Percentiles rank a stretch among this genome's conserved stretches.
Conservation (phyloP, 2,329 filamentous ascomycete species). For the Myotisia sp. region DNA sequence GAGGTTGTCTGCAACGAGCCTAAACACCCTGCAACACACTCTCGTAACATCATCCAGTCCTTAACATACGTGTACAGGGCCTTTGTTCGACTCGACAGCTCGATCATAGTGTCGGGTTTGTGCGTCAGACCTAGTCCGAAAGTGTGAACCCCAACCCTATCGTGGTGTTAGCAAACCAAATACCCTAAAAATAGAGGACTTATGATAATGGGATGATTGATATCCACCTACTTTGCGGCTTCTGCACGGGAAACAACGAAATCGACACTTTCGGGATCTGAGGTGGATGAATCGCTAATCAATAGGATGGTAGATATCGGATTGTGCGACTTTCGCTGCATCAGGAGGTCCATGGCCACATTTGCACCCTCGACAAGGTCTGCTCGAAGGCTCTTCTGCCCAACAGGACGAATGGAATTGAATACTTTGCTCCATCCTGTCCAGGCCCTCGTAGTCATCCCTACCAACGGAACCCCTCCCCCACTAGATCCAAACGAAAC, state of each 20-base stretch:
- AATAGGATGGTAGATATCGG: constrained; percentile 89
- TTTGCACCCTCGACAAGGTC: constrained; percentile 97
- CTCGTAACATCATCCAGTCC: constrained; percentile 99
- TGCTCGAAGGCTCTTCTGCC: constrained; percentile 88
- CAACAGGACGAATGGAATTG: constrained; percentile 76
- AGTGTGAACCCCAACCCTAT: constrained; percentile 80
- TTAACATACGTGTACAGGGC: constrained; percentile 97
- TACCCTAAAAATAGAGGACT: constrained; percentile 1
- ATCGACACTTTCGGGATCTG: constrained; percentile 87
- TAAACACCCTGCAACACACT: constrained; percentile 85
- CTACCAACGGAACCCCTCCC: constrained; percentile 87
- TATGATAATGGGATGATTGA: background rate
- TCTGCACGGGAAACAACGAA: constrained; percentile 95
- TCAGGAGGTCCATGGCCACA: constrained; percentile 93
- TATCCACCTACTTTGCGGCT: constrained; percentile 80
- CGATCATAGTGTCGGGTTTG: constrained; percentile 97
- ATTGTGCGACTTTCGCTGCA: constrained; percentile 94
- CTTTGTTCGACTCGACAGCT: constrained; percentile 87
- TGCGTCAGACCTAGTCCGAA: constrained; percentile 94
- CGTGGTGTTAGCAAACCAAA: constrained; percentile 15
- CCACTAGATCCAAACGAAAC: constrained; percentile 93
- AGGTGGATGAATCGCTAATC: constrained; percentile 93
- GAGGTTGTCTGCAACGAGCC: constrained; percentile 85
- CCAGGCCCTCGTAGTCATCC: constrained; percentile 95
- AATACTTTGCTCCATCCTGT: constrained; percentile 77